phyloP scores from a whole-genome alignment of 2,329 filamentous ascomycete species.

The Monosporascus sp. region DNA sequence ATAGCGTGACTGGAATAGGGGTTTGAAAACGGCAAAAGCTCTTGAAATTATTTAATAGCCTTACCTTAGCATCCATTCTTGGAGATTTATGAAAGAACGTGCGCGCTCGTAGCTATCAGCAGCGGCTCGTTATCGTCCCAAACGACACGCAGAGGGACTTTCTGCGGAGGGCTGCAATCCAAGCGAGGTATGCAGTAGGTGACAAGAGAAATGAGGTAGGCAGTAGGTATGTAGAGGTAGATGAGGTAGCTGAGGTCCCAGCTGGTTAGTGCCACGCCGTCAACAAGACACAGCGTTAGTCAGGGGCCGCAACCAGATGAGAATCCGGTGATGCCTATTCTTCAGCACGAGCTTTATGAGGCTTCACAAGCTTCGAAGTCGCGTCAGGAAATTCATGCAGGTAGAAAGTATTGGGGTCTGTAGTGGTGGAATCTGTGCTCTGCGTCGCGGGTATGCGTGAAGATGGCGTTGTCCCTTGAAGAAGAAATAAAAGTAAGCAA shows the following conservation, averaged over 20 bases:
- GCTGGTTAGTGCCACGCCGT: background rate
- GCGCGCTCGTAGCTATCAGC: background rate
- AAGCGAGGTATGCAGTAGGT: background rate
- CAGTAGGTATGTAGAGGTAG: background rate
- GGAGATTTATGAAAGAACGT: no score
- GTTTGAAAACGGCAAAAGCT: background rate
- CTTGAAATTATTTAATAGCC: slow-evolving; percentile 3
- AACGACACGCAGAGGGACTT: background rate
- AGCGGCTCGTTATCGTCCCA: background rate
- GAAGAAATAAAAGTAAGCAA: background rate
- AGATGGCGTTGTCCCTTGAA: background rate
- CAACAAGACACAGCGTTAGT: background rate
- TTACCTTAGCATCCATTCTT: slow-evolving; percentile 22
- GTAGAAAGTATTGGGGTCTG: background rate
- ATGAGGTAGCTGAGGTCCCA: background rate
- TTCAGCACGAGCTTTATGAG: background rate
- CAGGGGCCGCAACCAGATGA: background rate
- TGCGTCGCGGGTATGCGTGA: background rate
- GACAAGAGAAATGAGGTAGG: background rate
- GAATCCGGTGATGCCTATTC: background rate
- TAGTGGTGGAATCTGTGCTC: background rate
- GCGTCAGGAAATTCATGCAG: background rate
- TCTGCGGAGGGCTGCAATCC: background rate
- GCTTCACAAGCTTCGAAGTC: background rate
- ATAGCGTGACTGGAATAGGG: no score